phyloP scores from a whole-genome alignment of 1,284 basidiomycete genomes.

The Microbotryum scabiosae region DNA sequence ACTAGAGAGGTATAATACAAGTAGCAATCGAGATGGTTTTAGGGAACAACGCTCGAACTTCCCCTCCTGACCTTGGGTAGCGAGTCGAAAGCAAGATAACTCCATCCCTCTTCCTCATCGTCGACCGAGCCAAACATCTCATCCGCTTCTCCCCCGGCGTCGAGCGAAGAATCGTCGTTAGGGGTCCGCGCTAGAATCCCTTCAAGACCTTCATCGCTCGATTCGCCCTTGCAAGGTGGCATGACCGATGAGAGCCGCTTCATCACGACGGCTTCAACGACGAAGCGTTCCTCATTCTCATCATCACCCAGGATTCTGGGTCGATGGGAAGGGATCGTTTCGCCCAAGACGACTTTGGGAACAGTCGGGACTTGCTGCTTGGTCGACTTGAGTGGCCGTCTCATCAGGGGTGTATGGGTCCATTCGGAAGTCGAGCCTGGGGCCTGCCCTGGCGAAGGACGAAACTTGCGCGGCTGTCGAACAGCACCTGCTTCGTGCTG shows the following conservation, averaged over 20 bases:
- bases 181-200: too few relatives aligned
- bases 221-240: background rate
- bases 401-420: too few relatives aligned
- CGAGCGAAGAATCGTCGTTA: background rate
- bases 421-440: too few relatives aligned
- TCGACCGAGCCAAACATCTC: background rate
- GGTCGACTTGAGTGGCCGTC: too few relatives aligned
- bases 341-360: too few relatives aligned
- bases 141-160: background rate
- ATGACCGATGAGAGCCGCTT: background rate
- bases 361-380: too few relatives aligned
- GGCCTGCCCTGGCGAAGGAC: too few relatives aligned
- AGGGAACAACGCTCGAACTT: background rate
- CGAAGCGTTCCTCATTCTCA: slow-evolving; percentile 16
- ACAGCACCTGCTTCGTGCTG: too few relatives aligned
- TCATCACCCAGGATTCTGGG: background rate
- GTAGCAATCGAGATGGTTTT: too few relatives aligned
- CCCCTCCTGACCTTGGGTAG: background rate
- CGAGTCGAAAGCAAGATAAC: slow-evolving; percentile 16
- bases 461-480: too few relatives aligned
- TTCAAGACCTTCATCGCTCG: background rate
- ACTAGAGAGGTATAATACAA: too few relatives aligned
- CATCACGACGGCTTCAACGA: slow-evolving; percentile 24
- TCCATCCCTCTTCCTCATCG: slow-evolving; percentile 17
- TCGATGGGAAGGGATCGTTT: too few relatives aligned